Evolutionary conservation across 495 filamentous ascomycete species (phyloP).

Genomic region (Melanomma pulvis-pyrius): DNA sequence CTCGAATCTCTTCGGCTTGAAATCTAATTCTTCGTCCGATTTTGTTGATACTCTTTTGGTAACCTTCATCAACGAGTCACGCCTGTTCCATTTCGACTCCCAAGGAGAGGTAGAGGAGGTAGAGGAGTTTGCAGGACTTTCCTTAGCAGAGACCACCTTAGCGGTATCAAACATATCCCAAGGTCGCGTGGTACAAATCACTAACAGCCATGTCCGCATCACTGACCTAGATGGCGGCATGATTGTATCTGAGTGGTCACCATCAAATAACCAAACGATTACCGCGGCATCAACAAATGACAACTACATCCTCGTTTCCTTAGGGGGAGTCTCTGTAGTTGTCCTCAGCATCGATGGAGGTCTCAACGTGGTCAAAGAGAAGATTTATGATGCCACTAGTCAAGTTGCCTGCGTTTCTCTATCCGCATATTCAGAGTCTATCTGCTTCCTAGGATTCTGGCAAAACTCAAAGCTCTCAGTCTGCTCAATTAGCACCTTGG

Average conservation of each 20-base stretch:
- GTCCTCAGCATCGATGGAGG: slow-evolving; percentile 65
- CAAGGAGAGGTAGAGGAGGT: slow-evolving; percentile 86
- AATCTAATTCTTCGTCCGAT: slow-evolving; percentile 52
- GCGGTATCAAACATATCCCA: slow-evolving; percentile 64
- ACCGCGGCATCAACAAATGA: slow-evolving; percentile 78
- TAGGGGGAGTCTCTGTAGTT: slow-evolving; percentile 68
- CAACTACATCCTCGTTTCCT: slow-evolving; percentile 67
- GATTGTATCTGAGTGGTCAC: slow-evolving; percentile 67
- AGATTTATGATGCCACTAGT: slow-evolving; percentile 62
- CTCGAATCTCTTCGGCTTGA: slow-evolving; percentile 67
- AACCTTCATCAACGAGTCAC: slow-evolving; percentile 81
- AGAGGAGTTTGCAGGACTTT: slow-evolving; percentile 69
- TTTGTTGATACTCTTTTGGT: slow-evolving; percentile 72
- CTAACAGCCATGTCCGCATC: slow-evolving; percentile 61
- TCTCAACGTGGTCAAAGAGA: slow-evolving; percentile 58
- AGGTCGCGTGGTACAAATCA: slow-evolving; percentile 76
- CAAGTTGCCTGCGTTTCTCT: slow-evolving; percentile 86
- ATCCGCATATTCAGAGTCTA: slow-evolving; percentile 50
- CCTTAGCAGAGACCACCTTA: slow-evolving; percentile 72
- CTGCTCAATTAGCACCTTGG: slow-evolving; percentile 64
- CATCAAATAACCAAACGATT: slow-evolving; percentile 61
- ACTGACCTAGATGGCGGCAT: slow-evolving; percentile 71
- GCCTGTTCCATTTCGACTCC: slow-evolving; percentile 74
- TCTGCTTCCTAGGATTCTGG: slow-evolving; percentile 85
- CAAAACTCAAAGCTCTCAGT: slow-evolving; percentile 60